Evolutionary conservation across 495 filamentous ascomycete species (phyloP).

Genomic region (Pseudevernia furfuracea): DNA sequence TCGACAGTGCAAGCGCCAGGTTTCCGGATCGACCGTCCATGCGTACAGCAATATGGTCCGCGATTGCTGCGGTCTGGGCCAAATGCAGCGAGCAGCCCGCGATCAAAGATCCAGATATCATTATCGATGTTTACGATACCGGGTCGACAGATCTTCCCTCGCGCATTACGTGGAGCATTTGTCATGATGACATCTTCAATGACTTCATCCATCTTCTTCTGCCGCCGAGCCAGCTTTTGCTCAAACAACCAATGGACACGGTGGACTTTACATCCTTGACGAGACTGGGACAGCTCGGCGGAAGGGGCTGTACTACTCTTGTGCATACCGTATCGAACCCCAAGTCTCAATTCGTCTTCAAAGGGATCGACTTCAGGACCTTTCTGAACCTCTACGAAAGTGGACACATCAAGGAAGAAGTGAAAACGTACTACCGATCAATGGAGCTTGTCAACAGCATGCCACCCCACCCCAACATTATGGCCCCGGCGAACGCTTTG

Average conservation of each 20-base stretch:
- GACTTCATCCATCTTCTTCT: constrained; percentile 9
- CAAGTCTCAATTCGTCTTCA: constrained; percentile 12
- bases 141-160: constrained; percentile 3
- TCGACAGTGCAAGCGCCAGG: constrained; percentile 4
- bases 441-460: background rate
- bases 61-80: constrained; percentile 7
- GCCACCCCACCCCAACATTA: constrained; percentile 9
- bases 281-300: constrained; percentile 9
- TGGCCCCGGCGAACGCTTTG: constrained; percentile 7
- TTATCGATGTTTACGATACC: constrained; percentile 14
- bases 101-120: constrained; percentile 11
- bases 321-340: background rate
- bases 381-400: constrained; percentile 7
- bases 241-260: constrained; percentile 6
- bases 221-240: constrained; percentile 12
- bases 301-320: constrained; percentile 14
- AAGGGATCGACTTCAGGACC: constrained; percentile 17
- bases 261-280: constrained; percentile 9
- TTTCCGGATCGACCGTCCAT: constrained; percentile 11
- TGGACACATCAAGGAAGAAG: constrained; percentile 6
- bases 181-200: constrained; percentile 14
- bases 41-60: constrained; percentile 12
- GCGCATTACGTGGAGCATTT: constrained; percentile 13
- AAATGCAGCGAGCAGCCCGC: constrained; percentile 9
- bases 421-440: background rate